Conservation (phyloP, 495 filamentous ascomycete genomes). For the Talaromyces nanjingensis region DNA sequence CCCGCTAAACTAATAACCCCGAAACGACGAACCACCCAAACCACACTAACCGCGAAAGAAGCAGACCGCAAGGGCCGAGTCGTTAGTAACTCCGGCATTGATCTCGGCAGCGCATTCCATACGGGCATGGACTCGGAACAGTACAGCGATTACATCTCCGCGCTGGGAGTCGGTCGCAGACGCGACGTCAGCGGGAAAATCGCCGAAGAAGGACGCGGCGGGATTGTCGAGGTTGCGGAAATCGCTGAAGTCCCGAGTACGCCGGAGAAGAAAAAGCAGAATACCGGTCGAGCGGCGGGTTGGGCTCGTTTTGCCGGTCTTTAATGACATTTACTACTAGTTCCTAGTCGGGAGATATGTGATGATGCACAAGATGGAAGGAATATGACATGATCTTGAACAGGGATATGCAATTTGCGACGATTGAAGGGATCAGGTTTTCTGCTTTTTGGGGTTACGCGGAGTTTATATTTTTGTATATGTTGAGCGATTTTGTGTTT, state of each 20-base stretch:
- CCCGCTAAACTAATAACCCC: constrained; percentile 7
- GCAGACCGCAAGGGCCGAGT: constrained; percentile 40
- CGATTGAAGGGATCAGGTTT: background rate
- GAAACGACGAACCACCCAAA: constrained; percentile 23
- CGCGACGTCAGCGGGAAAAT: constrained; percentile 79
- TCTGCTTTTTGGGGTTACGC: background rate
- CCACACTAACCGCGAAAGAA: constrained; percentile 18
- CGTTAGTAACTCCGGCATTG: constrained; percentile 46
- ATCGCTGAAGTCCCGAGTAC: background rate
- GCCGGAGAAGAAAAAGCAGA: constrained; percentile 8
- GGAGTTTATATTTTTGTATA: background rate
- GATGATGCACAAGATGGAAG: too few species aligned
- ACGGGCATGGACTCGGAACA: constrained; percentile 33
- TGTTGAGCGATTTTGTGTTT: background rate
- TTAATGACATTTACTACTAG: constrained; percentile 12
- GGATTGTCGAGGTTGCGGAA: constrained; percentile 16
- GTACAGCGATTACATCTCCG: constrained; percentile 54
- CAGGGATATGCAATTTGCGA: background rate
- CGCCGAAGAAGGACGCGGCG: constrained; percentile 73
- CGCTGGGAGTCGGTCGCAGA: constrained; percentile 36
- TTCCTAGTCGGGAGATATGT: background rate
- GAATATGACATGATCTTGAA: background rate
- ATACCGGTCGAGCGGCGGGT: constrained; percentile 30
- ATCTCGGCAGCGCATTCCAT: constrained; percentile 32
- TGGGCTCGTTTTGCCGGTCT: constrained; percentile 43